A percentile compares a stretch with the other conserved stretches of the same genome.
These are phyloP conservation scores for Exsudoporus floridanus DNA, from an alignment of 1,284 basidiomycete species.

Conservation along the genomic window DNA sequence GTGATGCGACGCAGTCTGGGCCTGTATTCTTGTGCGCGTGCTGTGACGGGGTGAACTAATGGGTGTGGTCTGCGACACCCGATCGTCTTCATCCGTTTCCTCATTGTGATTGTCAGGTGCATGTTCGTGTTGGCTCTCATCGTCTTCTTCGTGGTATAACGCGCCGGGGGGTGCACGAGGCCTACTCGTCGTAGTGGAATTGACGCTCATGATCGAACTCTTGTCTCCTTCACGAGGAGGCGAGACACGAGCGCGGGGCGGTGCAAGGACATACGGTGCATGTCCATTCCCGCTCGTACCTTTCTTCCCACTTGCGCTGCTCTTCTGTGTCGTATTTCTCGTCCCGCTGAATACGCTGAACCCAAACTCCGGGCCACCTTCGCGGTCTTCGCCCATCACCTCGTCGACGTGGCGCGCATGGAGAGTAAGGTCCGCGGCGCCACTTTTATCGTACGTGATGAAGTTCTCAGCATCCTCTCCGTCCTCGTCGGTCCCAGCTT, in stretches of 20 bases:
- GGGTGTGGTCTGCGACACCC: conserved; percentile 28
- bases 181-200: conserved; percentile 5
- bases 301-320: background rate
- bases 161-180: conserved; percentile 26
- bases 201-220: conserved; percentile 1
- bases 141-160: conserved; percentile 22
- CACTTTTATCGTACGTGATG: conserved; percentile 22
- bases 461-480: conserved; percentile 22
- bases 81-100: conserved; percentile 35
- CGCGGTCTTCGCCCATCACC: conserved; percentile 11
- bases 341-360: conserved; percentile 34
- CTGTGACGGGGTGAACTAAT: conserved; percentile 13
- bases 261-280: conserved; percentile 1
- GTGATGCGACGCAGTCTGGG: conserved; percentile 15
- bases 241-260: conserved; percentile 10
- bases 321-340: background rate
- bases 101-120: conserved; percentile 27
- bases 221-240: conserved; percentile 5
- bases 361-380: conserved; percentile 12
- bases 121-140: conserved; percentile 14
- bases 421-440: conserved; percentile 20
- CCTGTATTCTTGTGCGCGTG: conserved; percentile 12
- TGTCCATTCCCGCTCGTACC: background rate
- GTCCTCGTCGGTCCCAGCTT: background rate
- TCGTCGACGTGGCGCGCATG: conserved; percentile 15